Conservation (phyloP, 495 filamentous ascomycete genomes). For the Hypoxylon rickii region DNA sequence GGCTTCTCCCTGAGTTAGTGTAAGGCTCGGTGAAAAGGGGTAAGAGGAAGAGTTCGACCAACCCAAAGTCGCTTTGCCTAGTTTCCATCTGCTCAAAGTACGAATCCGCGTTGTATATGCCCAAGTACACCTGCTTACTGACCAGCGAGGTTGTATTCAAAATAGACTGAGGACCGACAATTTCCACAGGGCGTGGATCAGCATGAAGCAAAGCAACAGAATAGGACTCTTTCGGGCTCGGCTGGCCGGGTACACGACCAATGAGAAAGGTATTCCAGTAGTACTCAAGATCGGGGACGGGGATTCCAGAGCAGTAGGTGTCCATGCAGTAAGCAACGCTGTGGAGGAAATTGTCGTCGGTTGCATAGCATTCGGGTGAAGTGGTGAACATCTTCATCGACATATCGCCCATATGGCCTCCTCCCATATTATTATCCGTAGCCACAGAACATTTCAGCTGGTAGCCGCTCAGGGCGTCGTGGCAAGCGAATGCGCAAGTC, state of each 20-base stretch:
- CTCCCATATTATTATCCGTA: slow-evolving; percentile 11
- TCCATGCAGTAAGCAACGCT: slow-evolving; percentile 48
- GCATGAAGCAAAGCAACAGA: slow-evolving; percentile 23
- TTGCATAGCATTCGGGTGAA: slow-evolving; percentile 41
- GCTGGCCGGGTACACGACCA: slow-evolving; percentile 21
- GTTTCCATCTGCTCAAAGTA: slow-evolving; percentile 25
- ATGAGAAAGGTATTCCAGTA: slow-evolving; percentile 40
- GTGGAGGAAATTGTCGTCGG: slow-evolving; percentile 39
- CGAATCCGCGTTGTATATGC: slow-evolving; percentile 21
- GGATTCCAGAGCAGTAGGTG: slow-evolving; percentile 31
- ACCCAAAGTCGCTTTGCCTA: slow-evolving; percentile 36
- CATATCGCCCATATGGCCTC: slow-evolving; percentile 15
- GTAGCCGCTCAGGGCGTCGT: slow-evolving; percentile 26
- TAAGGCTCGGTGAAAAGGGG: background rate
- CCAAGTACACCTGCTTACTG: slow-evolving; percentile 20
- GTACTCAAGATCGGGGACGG: slow-evolving; percentile 34
- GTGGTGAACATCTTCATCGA: slow-evolving; percentile 24
- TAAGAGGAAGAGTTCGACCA: background rate
- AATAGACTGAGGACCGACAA: slow-evolving; percentile 4
- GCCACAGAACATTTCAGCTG: slow-evolving; percentile 37
- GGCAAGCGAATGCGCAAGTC: slow-evolving; percentile 41
- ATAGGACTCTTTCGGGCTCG: slow-evolving; percentile 37
- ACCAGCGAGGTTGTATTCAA: slow-evolving; percentile 42
- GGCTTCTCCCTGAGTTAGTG: slow-evolving; percentile 18
- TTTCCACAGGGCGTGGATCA: slow-evolving; percentile 5